These are phyloP conservation scores for Aspergillus ochraceus DNA, from an alignment of 2,329 filamentous ascomycete genomes.

Conservation along the genomic window DNA sequence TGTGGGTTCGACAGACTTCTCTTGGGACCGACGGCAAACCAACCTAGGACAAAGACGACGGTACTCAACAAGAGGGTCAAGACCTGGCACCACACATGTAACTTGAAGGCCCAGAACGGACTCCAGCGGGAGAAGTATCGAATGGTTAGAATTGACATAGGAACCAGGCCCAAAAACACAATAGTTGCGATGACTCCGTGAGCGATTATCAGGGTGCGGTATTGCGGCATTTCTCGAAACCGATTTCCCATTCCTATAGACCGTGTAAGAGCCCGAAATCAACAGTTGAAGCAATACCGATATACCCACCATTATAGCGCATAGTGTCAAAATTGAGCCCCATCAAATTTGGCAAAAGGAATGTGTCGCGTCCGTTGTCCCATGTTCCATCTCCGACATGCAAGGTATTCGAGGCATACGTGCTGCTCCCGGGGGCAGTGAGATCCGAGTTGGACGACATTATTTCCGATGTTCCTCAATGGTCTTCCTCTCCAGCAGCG, in stretches of 20 bases:
- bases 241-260: conserved; percentile 64
- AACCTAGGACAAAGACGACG: conserved; percentile 61
- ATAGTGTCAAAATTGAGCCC: conserved; percentile 67
- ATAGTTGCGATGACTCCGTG: conserved; percentile 63
- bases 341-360: conserved; percentile 64
- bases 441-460: conserved; percentile 43
- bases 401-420: conserved; percentile 61
- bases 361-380: conserved; percentile 62
- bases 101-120: conserved; percentile 55
- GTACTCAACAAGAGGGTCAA: conserved; percentile 61
- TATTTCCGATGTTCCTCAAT: conserved; percentile 3
- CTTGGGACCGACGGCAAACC: conserved; percentile 62
- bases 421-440: conserved; percentile 60
- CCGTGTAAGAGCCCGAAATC: conserved; percentile 12
- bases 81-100: conserved; percentile 65
- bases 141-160: conserved; percentile 59
- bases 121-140: conserved; percentile 60
- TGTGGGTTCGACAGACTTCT: conserved; percentile 65
- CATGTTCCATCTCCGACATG: conserved; percentile 68
- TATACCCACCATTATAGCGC: conserved; percentile 61
- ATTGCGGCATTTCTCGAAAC: conserved; percentile 59
- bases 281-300: background rate
- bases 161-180: conserved; percentile 61
- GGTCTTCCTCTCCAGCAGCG: conserved; percentile 7
- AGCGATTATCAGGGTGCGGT: conserved; percentile 58